Evolutionary conservation across 2,329 filamentous ascomycete species (phyloP).

Genomic region (Chaetomium sp.): DNA sequence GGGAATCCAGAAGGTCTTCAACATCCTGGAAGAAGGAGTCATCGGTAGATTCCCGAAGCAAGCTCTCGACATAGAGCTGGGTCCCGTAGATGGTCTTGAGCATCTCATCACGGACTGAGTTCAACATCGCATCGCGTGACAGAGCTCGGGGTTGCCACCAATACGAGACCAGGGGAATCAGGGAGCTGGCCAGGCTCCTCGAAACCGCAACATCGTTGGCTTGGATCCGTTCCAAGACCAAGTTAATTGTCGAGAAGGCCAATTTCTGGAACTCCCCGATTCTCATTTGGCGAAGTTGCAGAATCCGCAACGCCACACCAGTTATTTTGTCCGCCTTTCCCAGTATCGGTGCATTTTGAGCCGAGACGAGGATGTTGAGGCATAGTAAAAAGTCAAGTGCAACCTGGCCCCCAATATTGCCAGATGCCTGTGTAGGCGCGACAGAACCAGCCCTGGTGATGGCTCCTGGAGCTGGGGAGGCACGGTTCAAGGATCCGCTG

Average conservation of each 20-base stretch:
- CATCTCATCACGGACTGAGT: constrained; percentile 68
- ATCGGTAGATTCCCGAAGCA: constrained; percentile 40
- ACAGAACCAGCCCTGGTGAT: constrained; percentile 27
- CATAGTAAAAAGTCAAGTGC: constrained; percentile 56
- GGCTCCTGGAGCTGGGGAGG: constrained; percentile 42
- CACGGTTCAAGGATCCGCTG: constrained; percentile 30
- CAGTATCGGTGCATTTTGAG: constrained; percentile 61
- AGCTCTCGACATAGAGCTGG: constrained; percentile 54
- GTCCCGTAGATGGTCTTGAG: constrained; percentile 64
- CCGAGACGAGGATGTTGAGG: constrained; percentile 56
- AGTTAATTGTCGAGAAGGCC: constrained; percentile 71
- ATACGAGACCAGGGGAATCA: constrained; percentile 65
- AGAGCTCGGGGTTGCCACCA: constrained; percentile 71
- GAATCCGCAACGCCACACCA: constrained; percentile 50
- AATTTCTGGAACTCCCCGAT: constrained; percentile 61
- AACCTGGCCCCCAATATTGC: constrained; percentile 30
- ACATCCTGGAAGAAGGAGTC: constrained; percentile 41
- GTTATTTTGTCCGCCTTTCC: constrained; percentile 51
- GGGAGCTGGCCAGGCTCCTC: constrained; percentile 49
- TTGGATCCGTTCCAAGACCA: constrained; percentile 57
- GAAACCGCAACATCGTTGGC: constrained; percentile 63
- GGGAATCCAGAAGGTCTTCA: constrained; percentile 58
- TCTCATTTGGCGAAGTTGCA: constrained; percentile 52
- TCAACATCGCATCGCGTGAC: constrained; percentile 54
- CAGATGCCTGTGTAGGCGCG: constrained; percentile 19